phyloP scores from a whole-genome alignment of 2,329 filamentous ascomycete species.

The Dichotomopilus funicola region DNA sequence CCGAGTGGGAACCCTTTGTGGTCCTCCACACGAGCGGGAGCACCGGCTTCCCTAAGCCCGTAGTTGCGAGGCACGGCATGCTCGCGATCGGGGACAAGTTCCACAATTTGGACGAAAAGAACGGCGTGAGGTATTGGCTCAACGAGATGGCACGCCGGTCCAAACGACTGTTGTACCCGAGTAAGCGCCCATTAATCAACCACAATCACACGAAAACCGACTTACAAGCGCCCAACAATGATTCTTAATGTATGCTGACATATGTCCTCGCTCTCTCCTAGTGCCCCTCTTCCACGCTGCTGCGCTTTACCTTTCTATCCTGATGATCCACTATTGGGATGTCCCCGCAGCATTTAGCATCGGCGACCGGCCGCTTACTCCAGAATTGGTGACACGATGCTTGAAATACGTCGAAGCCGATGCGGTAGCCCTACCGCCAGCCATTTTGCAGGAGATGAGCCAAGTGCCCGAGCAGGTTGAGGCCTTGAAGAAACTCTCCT shows the following conservation, averaged over 20 bases:
- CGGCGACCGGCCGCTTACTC: slow-evolving; percentile 30
- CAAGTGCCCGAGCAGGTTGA: slow-evolving; percentile 27
- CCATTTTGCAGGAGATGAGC: slow-evolving; percentile 39
- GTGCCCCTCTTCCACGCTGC: slow-evolving; percentile 38
- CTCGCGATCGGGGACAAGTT: slow-evolving; percentile 31
- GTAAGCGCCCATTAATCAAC: slow-evolving; percentile 9
- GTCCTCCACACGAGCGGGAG: slow-evolving; percentile 42
- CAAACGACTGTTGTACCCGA: slow-evolving; percentile 19
- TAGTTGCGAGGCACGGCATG: slow-evolving; percentile 36
- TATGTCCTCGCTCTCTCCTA: neutral
- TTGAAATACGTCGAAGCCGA: slow-evolving; percentile 26
- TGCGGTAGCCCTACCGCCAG: slow-evolving; percentile 31
- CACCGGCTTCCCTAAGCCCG: slow-evolving; percentile 41
- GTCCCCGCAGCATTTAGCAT: slow-evolving; percentile 26
- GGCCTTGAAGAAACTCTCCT: slow-evolving; percentile 29
- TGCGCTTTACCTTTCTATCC: slow-evolving; percentile 25
- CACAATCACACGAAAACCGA: neutral
- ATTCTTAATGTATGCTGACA: neutral
- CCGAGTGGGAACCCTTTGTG: slow-evolving; percentile 35
- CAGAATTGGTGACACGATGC: slow-evolving; percentile 30
- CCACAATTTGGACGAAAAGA: slow-evolving; percentile 21
- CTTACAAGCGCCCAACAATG: neutral
- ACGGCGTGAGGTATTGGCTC: slow-evolving; percentile 11
- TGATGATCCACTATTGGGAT: slow-evolving; percentile 29
- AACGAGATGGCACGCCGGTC: slow-evolving; percentile 15